Base-by-base conservation (phyloP, 768 basidiomycete species). In the Tricholoma flavovirens region DNA sequence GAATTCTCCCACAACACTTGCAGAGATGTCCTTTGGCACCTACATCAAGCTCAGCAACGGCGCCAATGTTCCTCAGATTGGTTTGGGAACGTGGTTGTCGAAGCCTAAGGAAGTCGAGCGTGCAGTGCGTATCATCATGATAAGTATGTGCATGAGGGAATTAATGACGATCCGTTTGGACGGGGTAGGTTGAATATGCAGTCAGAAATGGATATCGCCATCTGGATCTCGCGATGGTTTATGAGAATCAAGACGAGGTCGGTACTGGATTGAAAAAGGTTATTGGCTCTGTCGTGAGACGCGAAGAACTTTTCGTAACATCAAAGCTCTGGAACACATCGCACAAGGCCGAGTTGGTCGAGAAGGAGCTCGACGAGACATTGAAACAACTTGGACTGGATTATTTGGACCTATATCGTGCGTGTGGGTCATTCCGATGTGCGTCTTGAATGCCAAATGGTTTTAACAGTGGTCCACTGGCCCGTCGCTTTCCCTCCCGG, bases 321-420 rank as follows among this genome's bases (percentile, higher is more conserved):
- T 84, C 83, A 42, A 90, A 94, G 69, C 78, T 91, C 48, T 93
- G 91, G 91, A 92, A 92, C 71, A 76, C 78, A 48, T 75, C 80
- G 9, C 90, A 90, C 66, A 78, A 77, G 56, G 83, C 87, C 4
- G 76, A 79, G 7, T 68, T 77, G 51, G 89, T 88, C 26, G 87
- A 86, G 74, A 81, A 79, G 49, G 87, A 84, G 61, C 83, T 93
- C 48, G 83, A 93, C 52, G 82, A 84, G 71, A 90, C 89, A 14
- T 78, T 95, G 17, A 65, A 69, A 54, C 84, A 88, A 65, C 81
- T 94, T 40, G 87, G 86, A 8, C 68, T 83, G 17, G 78, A 84
- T 43, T 95, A 93, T 66, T 74, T 95, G 38, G 93, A 94, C 67
- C 76, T 93, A 19, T 94, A 92, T 66, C 76, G 88, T 84, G 66